phyloP scores from a whole-genome alignment of 208 protist species.

The Acanthamoeba triangularis region DNA sequence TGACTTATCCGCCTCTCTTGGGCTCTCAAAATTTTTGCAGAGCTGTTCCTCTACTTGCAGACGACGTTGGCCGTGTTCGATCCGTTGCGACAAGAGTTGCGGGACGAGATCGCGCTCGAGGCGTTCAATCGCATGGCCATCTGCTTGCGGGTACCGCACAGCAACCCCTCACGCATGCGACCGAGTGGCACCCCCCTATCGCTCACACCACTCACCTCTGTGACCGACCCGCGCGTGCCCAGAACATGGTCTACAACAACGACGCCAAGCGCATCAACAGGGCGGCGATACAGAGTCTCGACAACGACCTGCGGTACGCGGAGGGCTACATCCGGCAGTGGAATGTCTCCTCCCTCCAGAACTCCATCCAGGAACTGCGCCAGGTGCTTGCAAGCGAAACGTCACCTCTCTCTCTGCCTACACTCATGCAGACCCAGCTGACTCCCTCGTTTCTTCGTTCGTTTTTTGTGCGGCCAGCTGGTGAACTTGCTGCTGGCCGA shows the following conservation, averaged over 20 bases:
- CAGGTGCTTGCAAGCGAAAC: conserved; percentile 9
- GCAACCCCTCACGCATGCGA: not conserved
- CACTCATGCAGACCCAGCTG: no score
- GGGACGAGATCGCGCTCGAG: conserved; percentile 31
- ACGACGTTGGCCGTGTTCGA: conserved; percentile 48
- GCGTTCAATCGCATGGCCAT: conserved; percentile 38
- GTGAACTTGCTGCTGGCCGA: not conserved
- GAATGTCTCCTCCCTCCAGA: conserved; percentile 33
- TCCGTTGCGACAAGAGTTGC: conserved; percentile 27
- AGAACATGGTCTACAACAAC: conserved; percentile 48
- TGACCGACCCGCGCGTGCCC: not conserved
- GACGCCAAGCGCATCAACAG: conserved; percentile 45
- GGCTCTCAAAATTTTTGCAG: no score
- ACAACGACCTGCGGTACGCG: conserved; percentile 13
- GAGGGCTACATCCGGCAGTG: not conserved
- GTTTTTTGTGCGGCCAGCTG: not conserved
- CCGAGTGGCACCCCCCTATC: not conserved
- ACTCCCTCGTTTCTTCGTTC: not conserved
- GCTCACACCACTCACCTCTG: not conserved
- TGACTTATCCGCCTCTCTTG: not conserved
- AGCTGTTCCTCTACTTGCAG: conserved; percentile 49
- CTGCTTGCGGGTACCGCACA: not conserved
- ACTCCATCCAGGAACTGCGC: not conserved
- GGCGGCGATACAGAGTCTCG: conserved; percentile 25
- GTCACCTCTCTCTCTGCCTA: no score